Conservation (phyloP, 2,329 filamentous ascomycete genomes). For the Berkeleyomyces basicola region DNA sequence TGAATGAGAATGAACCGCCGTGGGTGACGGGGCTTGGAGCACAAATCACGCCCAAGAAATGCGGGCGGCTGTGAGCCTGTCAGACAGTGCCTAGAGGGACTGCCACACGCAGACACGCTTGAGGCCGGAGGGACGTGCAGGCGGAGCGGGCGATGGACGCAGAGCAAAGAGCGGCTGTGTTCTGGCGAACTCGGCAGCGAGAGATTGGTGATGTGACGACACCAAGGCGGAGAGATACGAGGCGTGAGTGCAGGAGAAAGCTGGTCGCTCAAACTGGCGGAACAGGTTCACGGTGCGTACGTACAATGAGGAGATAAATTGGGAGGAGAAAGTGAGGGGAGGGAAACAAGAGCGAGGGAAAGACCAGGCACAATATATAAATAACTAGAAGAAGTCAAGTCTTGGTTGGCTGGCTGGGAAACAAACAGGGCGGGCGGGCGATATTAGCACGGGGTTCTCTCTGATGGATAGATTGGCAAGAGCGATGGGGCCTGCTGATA, state of each 20-base stretch:
- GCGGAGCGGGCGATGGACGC: too few relatives aligned
- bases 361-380: background rate
- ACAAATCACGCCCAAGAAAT: too few relatives aligned
- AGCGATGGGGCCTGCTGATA: background rate
- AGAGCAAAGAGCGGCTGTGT: background rate
- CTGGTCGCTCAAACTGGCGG: background rate
- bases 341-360: slow-evolving; percentile 15
- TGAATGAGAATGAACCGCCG: background rate
- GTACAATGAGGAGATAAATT: slow-evolving; percentile 10
- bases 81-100: too few relatives aligned
- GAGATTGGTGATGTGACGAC: slow-evolving; percentile 10
- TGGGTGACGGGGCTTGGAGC: too few relatives aligned
- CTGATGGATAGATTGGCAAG: background rate
- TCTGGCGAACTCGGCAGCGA: background rate
- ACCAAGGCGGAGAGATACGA: slow-evolving; percentile 2
- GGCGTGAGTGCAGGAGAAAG: background rate
- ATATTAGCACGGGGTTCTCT: too few relatives aligned
- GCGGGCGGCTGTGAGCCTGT: too few relatives aligned
- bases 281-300: slow-evolving; percentile 13
- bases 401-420: background rate
- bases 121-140: too few relatives aligned
- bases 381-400: background rate
- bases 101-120: too few relatives aligned
- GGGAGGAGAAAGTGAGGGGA: slow-evolving; percentile 10
- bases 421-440: background rate